Evolutionary conservation across 495 filamentous ascomycete species (phyloP), one percentile per base, ranked within the genome.

Genomic region (Rostrohypoxylon terebratum): DNA sequence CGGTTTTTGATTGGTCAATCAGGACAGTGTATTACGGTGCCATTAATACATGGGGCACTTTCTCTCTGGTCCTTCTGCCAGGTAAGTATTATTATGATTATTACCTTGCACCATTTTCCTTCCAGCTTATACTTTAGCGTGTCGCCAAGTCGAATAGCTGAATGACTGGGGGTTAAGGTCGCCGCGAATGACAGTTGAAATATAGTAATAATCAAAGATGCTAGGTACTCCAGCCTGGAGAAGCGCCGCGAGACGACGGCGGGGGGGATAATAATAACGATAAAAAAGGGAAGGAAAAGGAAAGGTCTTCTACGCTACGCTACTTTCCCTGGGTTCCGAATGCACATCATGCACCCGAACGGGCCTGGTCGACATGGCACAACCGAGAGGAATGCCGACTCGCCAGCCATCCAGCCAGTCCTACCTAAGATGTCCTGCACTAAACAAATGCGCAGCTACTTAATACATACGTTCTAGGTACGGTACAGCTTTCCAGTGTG

Each of bases 281-380:
- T 7, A 45, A 51, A 51, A 68, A 40, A 55, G 23, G 38, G 36
- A 11, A 36, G n/a, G n/a, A 45, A 38, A 62, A 16, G 55, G 57
- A 36, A 60, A 14, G 38, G 28, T 28, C 55, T 11, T 63, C 48
- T 25, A 64, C 63, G 18, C 54, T 63, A 62, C 58, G 28, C 60
- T 63, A 61, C 50, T 74, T 14, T 45, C 53, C 62, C 55, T 67
- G 53, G 72, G 33, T 75, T 70, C 72, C 68, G 72, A 75, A 75
- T 75, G 72, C 72, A 75, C 72, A 75, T 75, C 72, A 75, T 75
- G 68, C 68, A 71, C 68, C 68, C 72, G 68, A 68, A 75, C 68
- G 68, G 60, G 63, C 63, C 71, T 74, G 48, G 71, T 67, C 54
- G 20, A 70, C 68, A 47, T 69, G 57, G 66, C 72, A 71, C 72